A percentile compares a stretch with the other conserved stretches of the same genome.
These are phyloP conservation scores for Candida michaelii DNA, from an alignment of 805 yeast genomes.

Conservation along the genomic window DNA sequence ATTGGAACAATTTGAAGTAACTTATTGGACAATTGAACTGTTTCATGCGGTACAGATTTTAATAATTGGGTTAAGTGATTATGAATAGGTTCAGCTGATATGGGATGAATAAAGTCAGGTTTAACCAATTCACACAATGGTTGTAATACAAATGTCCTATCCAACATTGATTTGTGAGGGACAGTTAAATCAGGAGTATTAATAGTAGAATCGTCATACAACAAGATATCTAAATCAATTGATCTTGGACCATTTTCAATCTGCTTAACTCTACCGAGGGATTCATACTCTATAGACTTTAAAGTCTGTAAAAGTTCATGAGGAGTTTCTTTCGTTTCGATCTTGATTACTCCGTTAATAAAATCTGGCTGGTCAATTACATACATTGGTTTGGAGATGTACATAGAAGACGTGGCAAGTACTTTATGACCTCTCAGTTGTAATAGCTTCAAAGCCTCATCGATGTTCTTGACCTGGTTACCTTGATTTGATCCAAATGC, in stretches of 20 bases:
- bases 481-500: slow-evolving; percentile 94
- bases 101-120: slow-evolving; percentile 71
- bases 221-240: slow-evolving; percentile 83
- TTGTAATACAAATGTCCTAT: slow-evolving; percentile 83
- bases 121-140: slow-evolving; percentile 83
- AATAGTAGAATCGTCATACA: slow-evolving; percentile 61
- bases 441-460: slow-evolving; percentile 51
- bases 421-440: slow-evolving; percentile 44
- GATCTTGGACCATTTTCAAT: slow-evolving; percentile 91
- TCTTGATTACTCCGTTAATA: slow-evolving; percentile 76
- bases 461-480: slow-evolving; percentile 61
- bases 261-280: slow-evolving; percentile 67
- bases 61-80: slow-evolving; percentile 60
- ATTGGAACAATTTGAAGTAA: slow-evolving; percentile 54
- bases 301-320: slow-evolving; percentile 56
- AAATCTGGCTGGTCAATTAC: slow-evolving; percentile 76
- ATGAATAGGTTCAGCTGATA: slow-evolving; percentile 78
- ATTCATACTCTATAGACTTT: slow-evolving; percentile 76
- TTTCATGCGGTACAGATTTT: slow-evolving; percentile 30
- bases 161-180: slow-evolving; percentile 88
- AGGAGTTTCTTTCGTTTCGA: slow-evolving; percentile 64
- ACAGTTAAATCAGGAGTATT: slow-evolving; percentile 61
- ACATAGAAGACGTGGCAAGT: slow-evolving; percentile 68
- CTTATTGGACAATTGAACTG: slow-evolving; percentile 50
- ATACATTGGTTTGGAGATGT: slow-evolving; percentile 93